Conservation (phyloP, 208 protist genomes). For the Acanthamoeba culbertsoni region DNA sequence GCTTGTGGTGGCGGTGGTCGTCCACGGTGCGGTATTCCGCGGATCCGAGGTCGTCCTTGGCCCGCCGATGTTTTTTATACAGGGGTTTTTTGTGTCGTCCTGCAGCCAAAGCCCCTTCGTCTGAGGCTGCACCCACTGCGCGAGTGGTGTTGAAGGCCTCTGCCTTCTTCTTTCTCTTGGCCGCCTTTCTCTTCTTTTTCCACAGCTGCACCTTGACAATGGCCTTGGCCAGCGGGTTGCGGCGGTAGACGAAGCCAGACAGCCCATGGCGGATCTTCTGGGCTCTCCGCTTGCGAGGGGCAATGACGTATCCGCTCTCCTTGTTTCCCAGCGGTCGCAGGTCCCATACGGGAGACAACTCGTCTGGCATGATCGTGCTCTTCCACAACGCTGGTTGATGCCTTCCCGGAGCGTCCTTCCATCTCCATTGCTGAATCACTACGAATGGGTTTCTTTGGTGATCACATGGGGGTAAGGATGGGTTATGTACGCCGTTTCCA, state of each 20-base stretch:
- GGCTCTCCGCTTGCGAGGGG: not conserved
- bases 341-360: not conserved
- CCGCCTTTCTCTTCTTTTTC: not conserved
- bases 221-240: constrained; percentile 12
- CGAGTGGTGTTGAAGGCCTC: not conserved
- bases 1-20: not conserved
- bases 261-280: not conserved
- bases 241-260: constrained; percentile 18
- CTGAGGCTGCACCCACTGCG: not conserved
- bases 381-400: not conserved
- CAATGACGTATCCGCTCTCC: not conserved
- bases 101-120: not conserved
- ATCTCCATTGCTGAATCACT: too few relatives aligned
- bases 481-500: not conserved
- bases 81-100: not conserved
- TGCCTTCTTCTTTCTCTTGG: not conserved
- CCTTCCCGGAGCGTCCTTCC: not conserved
- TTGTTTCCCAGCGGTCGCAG: not conserved
- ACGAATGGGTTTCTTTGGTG: too few relatives aligned
- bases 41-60: not conserved
- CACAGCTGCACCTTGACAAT: not conserved
- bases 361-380: not conserved
- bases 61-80: not conserved
- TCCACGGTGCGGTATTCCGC: not conserved
- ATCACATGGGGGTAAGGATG: too few relatives aligned